phyloP scores from a whole-genome alignment of 2,329 filamentous ascomycete genomes.

The Botryotinia globosa region DNA sequence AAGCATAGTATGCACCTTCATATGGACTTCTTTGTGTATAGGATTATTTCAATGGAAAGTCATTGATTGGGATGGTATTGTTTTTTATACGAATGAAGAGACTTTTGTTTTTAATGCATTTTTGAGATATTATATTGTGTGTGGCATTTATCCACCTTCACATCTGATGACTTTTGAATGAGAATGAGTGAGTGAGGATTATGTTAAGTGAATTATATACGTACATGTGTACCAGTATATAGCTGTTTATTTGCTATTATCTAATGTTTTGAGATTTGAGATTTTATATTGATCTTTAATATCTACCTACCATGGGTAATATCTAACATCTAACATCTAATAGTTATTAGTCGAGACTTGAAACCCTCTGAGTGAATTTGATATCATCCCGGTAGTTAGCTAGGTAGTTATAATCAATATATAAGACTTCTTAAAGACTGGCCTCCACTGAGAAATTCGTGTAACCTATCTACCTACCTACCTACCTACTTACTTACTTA shows the following conservation, averaged over 20 bases:
- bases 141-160: not conserved
- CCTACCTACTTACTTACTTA: no score
- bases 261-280: not conserved
- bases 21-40: conserved; percentile 27
- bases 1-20: not conserved
- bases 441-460: no score
- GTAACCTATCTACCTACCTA: no score
- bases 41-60: conserved; percentile 23
- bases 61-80: conserved; percentile 22
- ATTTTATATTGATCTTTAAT: not conserved
- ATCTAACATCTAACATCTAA: not conserved
- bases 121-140: not conserved
- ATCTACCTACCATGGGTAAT: no score
- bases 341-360: not conserved
- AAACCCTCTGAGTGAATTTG: not conserved
- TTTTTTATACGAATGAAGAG: conserved; percentile 14
- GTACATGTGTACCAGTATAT: not conserved
- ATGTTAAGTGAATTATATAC: not conserved
- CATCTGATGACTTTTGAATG: not conserved
- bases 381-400: no score
- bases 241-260: not conserved
- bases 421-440: no score
- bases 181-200: not conserved
- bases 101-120: conserved; percentile 2
- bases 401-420: no score